Evolutionary conservation across 2,329 filamentous ascomycete species (phyloP).

Genomic region (Penicillium occitanis): DNA sequence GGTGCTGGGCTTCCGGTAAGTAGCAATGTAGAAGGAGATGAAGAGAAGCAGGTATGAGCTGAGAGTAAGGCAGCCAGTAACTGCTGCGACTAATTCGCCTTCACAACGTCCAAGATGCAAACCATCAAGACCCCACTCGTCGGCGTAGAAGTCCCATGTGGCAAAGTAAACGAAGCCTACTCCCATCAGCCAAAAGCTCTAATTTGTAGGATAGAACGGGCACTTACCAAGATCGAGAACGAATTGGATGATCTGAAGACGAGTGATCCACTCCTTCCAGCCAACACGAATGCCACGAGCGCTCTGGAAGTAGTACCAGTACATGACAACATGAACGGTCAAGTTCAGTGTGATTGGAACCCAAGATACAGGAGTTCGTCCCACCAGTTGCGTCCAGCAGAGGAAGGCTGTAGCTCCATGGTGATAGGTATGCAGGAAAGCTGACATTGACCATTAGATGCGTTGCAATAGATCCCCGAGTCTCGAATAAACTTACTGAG

Average conservation of each 20-base stretch:
- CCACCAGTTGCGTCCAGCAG: conserved; percentile 90
- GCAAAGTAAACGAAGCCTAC: conserved; percentile 91
- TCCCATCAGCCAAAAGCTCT: neutral
- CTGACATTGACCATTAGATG: conserved; percentile 9
- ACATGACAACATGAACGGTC: conserved; percentile 91
- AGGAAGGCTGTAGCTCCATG: conserved; percentile 89
- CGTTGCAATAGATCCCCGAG: neutral
- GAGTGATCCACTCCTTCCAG: conserved; percentile 98
- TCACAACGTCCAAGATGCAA: conserved; percentile 77
- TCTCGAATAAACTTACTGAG: conserved; percentile 50
- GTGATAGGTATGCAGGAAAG: conserved; percentile 96
- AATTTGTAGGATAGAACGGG: neutral
- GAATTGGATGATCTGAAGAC: conserved; percentile 90
- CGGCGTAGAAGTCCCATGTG: conserved; percentile 89
- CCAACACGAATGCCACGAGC: conserved; percentile 86
- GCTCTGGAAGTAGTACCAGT: conserved; percentile 99
- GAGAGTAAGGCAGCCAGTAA: conserved; percentile 80
- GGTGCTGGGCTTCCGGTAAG: conserved; percentile 66
- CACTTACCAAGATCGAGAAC: conserved; percentile 82
- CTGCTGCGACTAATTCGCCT: conserved; percentile 88
- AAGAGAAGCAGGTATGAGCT: conserved; percentile 90
- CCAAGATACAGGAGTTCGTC: conserved; percentile 85
- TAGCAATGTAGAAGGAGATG: conserved; percentile 92
- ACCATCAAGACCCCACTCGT: conserved; percentile 70
- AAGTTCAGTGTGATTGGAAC: conserved; percentile 85